phyloP scores from a whole-genome alignment of 1,284 basidiomycete species.

The Golubevia pallescens region DNA sequence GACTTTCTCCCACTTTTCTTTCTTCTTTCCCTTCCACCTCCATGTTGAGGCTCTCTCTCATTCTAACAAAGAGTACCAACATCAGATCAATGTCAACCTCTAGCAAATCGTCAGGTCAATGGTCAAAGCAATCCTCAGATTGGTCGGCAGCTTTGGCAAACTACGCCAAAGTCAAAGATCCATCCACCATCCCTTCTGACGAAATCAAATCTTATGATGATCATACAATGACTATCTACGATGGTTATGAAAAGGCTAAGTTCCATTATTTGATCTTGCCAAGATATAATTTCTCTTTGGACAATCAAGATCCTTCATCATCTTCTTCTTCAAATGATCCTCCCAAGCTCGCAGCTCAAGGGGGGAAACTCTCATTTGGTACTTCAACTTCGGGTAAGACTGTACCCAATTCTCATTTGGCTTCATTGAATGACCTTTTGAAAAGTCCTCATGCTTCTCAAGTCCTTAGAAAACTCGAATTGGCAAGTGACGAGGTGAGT shows the following conservation, averaged over 20 bases:
- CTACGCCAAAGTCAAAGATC: constrained; percentile 71
- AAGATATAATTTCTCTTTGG: constrained; percentile 13
- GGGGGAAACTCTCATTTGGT: constrained; percentile 35
- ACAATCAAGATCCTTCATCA: not conserved
- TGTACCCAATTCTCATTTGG: constrained; percentile 34
- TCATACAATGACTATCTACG: constrained; percentile 77
- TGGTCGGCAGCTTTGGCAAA: constrained; percentile 66
- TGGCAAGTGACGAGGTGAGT: constrained; percentile 24
- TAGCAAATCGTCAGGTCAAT: too few relatives aligned
- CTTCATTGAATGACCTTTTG: constrained; percentile 27
- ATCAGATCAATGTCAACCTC: too few relatives aligned
- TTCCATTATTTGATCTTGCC: constrained; percentile 19
- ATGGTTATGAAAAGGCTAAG: constrained; percentile 77
- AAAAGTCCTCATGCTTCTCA: constrained; percentile 30
- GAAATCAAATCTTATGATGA: constrained; percentile 73
- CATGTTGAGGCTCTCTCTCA: too few relatives aligned
- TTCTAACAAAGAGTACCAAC: too few relatives aligned
- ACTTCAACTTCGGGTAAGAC: constrained; percentile 11
- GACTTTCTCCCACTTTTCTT: not conserved
- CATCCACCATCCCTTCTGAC: constrained; percentile 70
- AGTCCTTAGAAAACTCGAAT: constrained; percentile 27
- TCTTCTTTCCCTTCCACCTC: too few relatives aligned
- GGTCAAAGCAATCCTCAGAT: too few relatives aligned
- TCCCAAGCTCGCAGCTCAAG: constrained; percentile 22
- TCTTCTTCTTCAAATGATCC: constrained; percentile 22